Percentiles rank a stretch among this genome's conserved stretches.
phyloP scores from a whole-genome alignment of 2,329 filamentous ascomycete species.

The Calonectria naviculata region DNA sequence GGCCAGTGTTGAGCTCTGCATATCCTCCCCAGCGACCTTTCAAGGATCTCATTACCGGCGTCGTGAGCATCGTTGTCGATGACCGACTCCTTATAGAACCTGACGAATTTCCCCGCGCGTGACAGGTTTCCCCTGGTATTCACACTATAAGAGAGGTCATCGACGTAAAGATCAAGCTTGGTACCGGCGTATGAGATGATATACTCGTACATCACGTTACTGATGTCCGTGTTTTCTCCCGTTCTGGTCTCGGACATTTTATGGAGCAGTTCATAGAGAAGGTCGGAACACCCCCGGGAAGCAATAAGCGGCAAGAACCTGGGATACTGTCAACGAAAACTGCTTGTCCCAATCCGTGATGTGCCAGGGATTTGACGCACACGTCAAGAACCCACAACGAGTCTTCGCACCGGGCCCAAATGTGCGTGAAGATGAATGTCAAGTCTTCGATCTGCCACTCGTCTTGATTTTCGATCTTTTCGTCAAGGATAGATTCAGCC shows the following conservation, averaged over 20 bases:
- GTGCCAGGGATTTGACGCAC: background rate
- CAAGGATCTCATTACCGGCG: background rate
- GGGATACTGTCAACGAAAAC: background rate
- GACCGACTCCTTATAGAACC: background rate
- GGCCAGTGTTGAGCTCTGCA: background rate
- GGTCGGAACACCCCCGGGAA: background rate
- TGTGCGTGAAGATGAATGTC: background rate
- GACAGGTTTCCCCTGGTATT: background rate
- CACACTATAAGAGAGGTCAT: background rate
- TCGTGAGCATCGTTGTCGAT: background rate
- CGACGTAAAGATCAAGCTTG: constrained; percentile 12
- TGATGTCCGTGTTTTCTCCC: background rate
- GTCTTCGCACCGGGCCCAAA: background rate
- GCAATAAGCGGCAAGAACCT: constrained; percentile 14
- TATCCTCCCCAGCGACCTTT: background rate
- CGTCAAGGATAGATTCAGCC: background rate
- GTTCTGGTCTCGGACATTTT: background rate
- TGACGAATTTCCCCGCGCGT: background rate
- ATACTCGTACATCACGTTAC: background rate
- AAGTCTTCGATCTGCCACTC: background rate
- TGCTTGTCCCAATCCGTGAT: background rate
- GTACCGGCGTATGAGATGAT: background rate
- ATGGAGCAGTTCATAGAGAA: constrained; percentile 7
- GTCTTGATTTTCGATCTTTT: constrained; percentile 13
- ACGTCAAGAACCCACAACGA: constrained; percentile 5